phyloP scores from a whole-genome alignment of 2,329 filamentous ascomycete genomes.

The Paraphaeosphaeria minitans region DNA sequence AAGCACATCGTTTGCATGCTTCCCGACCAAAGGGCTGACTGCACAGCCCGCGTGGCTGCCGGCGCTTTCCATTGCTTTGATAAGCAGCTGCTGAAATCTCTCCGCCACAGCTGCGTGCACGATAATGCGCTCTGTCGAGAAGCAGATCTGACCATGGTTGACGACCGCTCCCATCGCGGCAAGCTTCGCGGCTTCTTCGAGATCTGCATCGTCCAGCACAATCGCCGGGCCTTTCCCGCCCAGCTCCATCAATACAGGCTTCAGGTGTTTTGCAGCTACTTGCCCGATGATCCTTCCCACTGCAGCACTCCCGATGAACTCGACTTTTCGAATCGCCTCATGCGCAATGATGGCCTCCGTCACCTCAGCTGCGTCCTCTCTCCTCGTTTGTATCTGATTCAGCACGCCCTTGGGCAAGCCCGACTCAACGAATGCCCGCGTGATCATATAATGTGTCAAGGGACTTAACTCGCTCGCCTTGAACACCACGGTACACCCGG shows the following conservation, averaged over 20 bases:
- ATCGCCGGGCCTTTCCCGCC: slow-evolving; percentile 54
- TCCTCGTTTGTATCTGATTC: slow-evolving; percentile 24
- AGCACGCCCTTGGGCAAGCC: slow-evolving; percentile 45
- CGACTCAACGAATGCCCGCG: slow-evolving; percentile 32
- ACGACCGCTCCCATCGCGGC: slow-evolving; percentile 25
- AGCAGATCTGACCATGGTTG: slow-evolving; percentile 32
- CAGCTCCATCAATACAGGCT: slow-evolving; percentile 52
- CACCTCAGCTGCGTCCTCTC: slow-evolving; percentile 27
- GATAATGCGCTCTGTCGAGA: slow-evolving; percentile 29
- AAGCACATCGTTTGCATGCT: slow-evolving; percentile 50
- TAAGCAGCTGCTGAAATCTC: slow-evolving; percentile 38
- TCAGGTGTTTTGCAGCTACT: slow-evolving; percentile 48
- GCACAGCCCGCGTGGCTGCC: slow-evolving; percentile 45
- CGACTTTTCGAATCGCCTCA: slow-evolving; percentile 47
- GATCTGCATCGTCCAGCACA: slow-evolving; percentile 54
- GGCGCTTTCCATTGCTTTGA: slow-evolving; percentile 50
- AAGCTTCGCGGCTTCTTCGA: slow-evolving; percentile 47
- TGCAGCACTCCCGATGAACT: slow-evolving; percentile 47
- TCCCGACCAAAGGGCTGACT: slow-evolving; percentile 24
- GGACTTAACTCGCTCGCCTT: slow-evolving; percentile 32
- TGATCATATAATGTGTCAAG: slow-evolving; percentile 21
- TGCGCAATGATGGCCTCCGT: slow-evolving; percentile 41
- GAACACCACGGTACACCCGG: slow-evolving; percentile 32
- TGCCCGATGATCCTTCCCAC: slow-evolving; percentile 43
- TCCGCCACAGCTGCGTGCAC: slow-evolving; percentile 28